phyloP scores from a whole-genome alignment of 2,329 filamentous ascomycete genomes.

The Epichloe sylvatica region DNA sequence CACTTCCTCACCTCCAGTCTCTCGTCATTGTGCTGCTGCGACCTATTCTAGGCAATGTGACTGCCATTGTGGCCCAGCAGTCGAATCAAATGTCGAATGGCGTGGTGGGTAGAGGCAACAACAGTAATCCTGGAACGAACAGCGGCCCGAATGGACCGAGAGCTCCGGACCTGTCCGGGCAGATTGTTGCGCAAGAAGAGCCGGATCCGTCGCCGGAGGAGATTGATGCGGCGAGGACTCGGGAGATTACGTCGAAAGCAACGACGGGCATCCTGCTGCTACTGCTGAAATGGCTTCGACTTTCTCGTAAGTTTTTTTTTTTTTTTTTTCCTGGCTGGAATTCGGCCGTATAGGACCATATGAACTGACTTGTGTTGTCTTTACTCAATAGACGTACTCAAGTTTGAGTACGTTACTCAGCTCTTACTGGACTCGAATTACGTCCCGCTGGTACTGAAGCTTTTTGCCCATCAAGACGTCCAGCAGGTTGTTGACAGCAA shows the following conservation, averaged over 20 bases:
- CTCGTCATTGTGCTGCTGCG: conserved; percentile 86
- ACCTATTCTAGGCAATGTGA: conserved; percentile 75
- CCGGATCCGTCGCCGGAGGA: conserved; percentile 54
- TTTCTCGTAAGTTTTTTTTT: conserved; percentile 56
- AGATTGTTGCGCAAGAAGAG: conserved; percentile 22
- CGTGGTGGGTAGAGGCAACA: conserved; percentile 22
- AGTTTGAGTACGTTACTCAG: conserved; percentile 92
- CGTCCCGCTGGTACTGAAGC: conserved; percentile 77
- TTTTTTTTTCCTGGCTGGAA: conserved; percentile 5
- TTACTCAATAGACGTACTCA: conserved; percentile 57
- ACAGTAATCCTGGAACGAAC: conserved; percentile 24
- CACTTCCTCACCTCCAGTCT: conserved; percentile 78
- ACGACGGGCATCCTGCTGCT: conserved; percentile 78
- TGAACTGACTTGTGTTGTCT: not conserved
- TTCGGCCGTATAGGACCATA: not conserved
- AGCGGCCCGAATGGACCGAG: conserved; percentile 22
- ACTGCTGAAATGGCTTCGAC: conserved; percentile 91
- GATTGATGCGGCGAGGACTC: conserved; percentile 62
- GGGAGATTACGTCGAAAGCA: conserved; percentile 83
- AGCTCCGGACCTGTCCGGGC: conserved; percentile 18
- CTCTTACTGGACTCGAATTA: conserved; percentile 91
- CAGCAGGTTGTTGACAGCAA: conserved; percentile 79
- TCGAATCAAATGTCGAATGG: conserved; percentile 31
- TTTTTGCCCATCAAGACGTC: conserved; percentile 88
- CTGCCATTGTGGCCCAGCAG: conserved; percentile 59